Base-by-base conservation (phyloP, 208 protist genomes). In the Acanthamoeba castellanii region DNA sequence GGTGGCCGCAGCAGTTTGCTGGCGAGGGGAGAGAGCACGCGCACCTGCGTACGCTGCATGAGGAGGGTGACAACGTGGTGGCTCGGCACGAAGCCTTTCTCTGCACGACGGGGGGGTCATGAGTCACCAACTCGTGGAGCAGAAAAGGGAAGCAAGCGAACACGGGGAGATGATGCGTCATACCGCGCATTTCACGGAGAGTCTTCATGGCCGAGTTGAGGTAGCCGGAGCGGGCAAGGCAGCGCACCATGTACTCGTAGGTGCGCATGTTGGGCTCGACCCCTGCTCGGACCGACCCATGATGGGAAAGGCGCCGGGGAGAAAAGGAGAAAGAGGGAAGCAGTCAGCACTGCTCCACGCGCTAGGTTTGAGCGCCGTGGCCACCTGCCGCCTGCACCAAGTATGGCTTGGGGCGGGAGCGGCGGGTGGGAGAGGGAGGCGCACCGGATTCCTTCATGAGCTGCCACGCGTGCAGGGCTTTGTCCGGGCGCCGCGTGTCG, bases 201-300 rank as follows among this genome's bases (percentile, higher is more conserved):
- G 61, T 91, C 84, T 70, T 91, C 47, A 91, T 45, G 6, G 55
- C 57, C 18, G 84, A 55, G 27, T 91, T 91, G 57, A 91, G 57
- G 57, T 91, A 91, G 11, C 22, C 59, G 20, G 84, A 34, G 50
- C 59, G 50, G 13, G 84, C 84, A 22, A 91, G 42, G 32, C 30
- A 16, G 27, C 84, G 84, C 9, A 91, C 84, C 16, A 50, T 50
- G 57, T 91, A 70, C 30, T 91, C 84, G 34, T 91, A 91, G 3
- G 84, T 50, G 50, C 84, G 50, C 84, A 72, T 70, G 57, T 91
- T 70, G 50, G 84, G 84, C 34, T 64, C 84, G 9, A 91, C 76
- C 37, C 70, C 70, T 78, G 20, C 50, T 61, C 11, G n/a, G n/a
- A n/a, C n/a, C n/a, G n/a, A n/a, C n/a, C n/a, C n/a, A n/a, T n/a